Conservation (phyloP, 192 early-diverging fungal species). For the Linnemannia hyalina region DNA sequence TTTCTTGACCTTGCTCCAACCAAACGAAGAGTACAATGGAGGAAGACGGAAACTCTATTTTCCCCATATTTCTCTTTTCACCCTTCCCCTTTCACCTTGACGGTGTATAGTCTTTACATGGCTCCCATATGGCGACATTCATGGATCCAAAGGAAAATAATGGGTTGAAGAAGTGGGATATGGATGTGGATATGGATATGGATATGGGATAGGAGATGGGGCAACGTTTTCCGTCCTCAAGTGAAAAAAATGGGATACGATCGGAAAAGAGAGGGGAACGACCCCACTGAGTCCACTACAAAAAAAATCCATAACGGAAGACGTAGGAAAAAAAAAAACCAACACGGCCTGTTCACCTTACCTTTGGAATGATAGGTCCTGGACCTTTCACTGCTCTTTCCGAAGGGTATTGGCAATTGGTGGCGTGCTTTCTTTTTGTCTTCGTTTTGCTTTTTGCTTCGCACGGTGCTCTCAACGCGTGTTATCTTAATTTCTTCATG, state of each 20-base stretch:
- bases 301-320: not conserved
- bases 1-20: not conserved
- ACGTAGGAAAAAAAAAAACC: not conserved
- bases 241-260: not conserved
- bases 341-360: not conserved
- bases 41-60: conserved; percentile 33
- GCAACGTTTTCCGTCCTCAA: not conserved
- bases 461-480: not conserved
- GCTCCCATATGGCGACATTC: not conserved
- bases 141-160: not conserved
- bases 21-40: not conserved
- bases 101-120: not conserved
- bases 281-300: not conserved
- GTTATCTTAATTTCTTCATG: not conserved
- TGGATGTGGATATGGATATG: no score
- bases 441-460: not conserved
- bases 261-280: not conserved
- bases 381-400: not conserved
- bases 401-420: not conserved
- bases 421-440: not conserved
- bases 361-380: not conserved
- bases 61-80: conserved; percentile 16
- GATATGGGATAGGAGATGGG: conserved; percentile 1
- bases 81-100: not conserved
- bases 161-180: not conserved